Conservation (phyloP, 805 yeast species). For the Lachancea nothofagi region DNA sequence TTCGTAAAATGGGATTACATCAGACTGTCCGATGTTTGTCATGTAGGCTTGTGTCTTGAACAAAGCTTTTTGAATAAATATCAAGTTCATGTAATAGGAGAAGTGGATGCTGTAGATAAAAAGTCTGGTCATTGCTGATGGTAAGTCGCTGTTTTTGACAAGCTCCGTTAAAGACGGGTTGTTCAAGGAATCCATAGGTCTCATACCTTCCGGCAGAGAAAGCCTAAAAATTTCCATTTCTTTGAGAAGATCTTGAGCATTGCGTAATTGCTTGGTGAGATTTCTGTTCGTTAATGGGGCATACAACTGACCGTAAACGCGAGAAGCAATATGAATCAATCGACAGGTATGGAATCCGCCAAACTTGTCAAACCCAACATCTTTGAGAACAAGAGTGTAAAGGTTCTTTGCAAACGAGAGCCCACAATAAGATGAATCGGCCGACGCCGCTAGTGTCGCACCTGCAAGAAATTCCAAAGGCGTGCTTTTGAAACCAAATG, state of each 20-base stretch:
- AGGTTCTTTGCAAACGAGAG: constrained; percentile 3
- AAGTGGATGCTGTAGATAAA: constrained; percentile 4
- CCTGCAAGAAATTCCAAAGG: constrained; percentile 2
- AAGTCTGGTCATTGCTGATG: constrained; percentile 1
- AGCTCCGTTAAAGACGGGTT: not conserved
- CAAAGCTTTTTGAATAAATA: constrained; percentile 6
- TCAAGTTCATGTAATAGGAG: constrained; percentile 4
- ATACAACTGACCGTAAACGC: constrained; percentile 6
- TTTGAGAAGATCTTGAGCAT: constrained; percentile 1
- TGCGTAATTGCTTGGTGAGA: constrained; percentile 2
- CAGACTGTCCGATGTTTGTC: constrained; percentile 1
- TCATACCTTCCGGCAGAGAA: constrained; percentile 6
- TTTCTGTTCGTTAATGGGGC: constrained; percentile 2
- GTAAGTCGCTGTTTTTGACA: constrained; percentile 2
- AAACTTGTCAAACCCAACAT: constrained; percentile 4
- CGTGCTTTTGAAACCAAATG: not conserved
- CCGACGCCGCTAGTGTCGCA: constrained; percentile 1
- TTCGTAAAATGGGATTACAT: constrained; percentile 2
- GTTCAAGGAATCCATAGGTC: constrained; percentile 1
- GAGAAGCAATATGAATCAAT: not conserved
- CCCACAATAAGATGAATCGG: constrained; percentile 1
- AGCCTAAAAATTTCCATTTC: constrained; percentile 4
- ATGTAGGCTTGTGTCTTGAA: constrained; percentile 5
- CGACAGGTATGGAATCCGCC: constrained; percentile 1
- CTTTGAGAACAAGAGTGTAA: constrained; percentile 4